Base-by-base conservation (phyloP, 495 filamentous ascomycete genomes). In the Cryomyces antarcticus region DNA sequence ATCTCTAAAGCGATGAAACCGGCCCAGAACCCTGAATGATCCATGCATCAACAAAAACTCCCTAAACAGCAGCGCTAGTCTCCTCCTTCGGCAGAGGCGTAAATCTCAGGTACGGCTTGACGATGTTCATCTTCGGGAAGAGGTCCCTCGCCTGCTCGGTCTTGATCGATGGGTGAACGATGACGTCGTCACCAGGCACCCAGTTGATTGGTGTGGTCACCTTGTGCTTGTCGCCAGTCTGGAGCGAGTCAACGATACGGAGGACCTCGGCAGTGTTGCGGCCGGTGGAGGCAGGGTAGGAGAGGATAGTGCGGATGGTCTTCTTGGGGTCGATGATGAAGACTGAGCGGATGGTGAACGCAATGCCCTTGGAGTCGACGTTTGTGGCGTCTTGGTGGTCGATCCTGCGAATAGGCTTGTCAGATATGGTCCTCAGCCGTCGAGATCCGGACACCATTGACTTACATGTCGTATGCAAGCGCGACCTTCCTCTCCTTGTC, bases 261-360 rank as follows among this genome's bases (percentile, higher is more conserved):
- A 97, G 75, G 43, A 97, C 82, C 67, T 96, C 89, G 52, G 84
- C 86, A 45, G 83, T 81, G 68, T 96, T 97, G 55, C 89, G 84
- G 58, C 89, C 92, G 29, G 92, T 96, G 37, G 85, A 94, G 45
- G 92, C 89, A 12, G 92, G 92, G 73, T 95, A 97, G 52, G 86
- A 79, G 49, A 96, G 72, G 62, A 93, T 95, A 55, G 85, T 77
- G 54, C 89, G 85, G 63, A 96, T 95, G 53, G 78, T 86, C 77
- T 96, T 95, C 72, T 79, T 93, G 44, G 89, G 92, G 70, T 96
- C 89, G 62, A 97, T 92, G 68, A 96, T 70, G 73, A 96, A 97
- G 63, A 96, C 92, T 50, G 84, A 93, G 57, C 89, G 87, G 70
- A 97, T 95, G 59, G 89, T 96, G 67, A 96, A 93, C 44, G 89